Evolutionary conservation across 2,329 filamentous ascomycete genomes (phyloP).

Genomic region (Colletotrichum theobromicola): DNA sequence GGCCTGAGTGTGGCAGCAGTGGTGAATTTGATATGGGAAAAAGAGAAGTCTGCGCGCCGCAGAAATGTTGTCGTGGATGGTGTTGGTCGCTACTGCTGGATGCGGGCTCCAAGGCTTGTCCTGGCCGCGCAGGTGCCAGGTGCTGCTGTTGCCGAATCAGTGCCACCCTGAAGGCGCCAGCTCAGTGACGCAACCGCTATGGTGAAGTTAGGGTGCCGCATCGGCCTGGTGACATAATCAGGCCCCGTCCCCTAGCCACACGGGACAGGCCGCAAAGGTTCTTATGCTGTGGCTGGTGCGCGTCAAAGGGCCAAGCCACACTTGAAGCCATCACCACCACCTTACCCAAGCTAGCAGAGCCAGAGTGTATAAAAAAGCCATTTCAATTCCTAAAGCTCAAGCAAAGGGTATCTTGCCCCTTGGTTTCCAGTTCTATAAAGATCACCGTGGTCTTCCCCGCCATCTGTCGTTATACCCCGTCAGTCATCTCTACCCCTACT

Average conservation of each 20-base stretch:
- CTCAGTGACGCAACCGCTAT: slow-evolving; percentile 22
- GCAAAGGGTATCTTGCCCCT: background rate
- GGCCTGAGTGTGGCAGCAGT: background rate
- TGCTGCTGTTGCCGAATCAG: background rate
- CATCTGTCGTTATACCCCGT: background rate
- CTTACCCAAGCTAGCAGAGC: too few species aligned
- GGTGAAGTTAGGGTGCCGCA: background rate
- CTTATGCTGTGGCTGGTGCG: background rate
- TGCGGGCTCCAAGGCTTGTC: background rate
- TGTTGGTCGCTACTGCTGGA: background rate
- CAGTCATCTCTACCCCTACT: background rate
- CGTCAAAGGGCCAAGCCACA: background rate
- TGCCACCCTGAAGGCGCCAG: slow-evolving; percentile 18
- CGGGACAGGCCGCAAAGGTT: background rate
- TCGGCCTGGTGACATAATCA: background rate
- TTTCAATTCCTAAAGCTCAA: background rate
- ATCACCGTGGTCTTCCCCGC: background rate
- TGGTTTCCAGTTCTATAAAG: background rate
- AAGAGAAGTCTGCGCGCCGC: background rate
- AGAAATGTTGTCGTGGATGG: background rate
- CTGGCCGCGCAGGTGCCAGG: background rate
- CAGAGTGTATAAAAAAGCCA: background rate
- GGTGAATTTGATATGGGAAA: background rate
- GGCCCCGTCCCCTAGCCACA: background rate
- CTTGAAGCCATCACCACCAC: background rate